Evolutionary conservation across 768 basidiomycete species (phyloP), one percentile per base, ranked within the genome.

Genomic region (Boletus subcaerulescens): DNA sequence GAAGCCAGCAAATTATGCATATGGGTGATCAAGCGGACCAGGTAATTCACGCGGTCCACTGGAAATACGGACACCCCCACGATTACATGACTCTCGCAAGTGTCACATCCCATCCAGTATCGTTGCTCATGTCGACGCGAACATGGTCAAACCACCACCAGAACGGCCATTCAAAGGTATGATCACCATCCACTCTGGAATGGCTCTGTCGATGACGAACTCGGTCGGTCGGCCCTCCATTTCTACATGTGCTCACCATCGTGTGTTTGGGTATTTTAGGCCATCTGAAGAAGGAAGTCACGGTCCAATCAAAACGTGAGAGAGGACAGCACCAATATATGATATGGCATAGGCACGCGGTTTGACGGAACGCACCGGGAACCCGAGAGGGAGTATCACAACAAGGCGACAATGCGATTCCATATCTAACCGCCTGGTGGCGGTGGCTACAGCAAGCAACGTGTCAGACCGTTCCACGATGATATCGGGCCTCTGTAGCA

Each of bases 141-240:
- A 87, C 66, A 93, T 99, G 81, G 88, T 91, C 39, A 93, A 91
- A 65, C 96, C 97, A 1, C 98, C 58, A 84, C 77, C 82, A 33
- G 95, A 98, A 66, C 78, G 95, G 48, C 91, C 94, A 0, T 91
- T 98, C n/a, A n/a, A n/a, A n/a, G n/a, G n/a, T n/a, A n/a, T n/a
- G n/a, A n/a, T n/a, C 58, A 84, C 86, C 86, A 87, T 99, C 51
- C 86, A 91, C 61, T 93, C 91, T 10, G 96, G 98, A 75, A 87
- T 99, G 96, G 96, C 1, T 89, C 89, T 17, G 86, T 79, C 60
- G 88, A 92, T n/a, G n/a, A n/a, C n/a, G n/a, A n/a, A n/a, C n/a
- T n/a, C n/a, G 93, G 93, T 71, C 84, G 93, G 95, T 95, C 83
- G 82, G 88, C 50, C n/a, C n/a, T n/a, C n/a, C n/a, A n/a, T n/a